Percentiles rank a stretch among this genome's conserved stretches.
Evolutionary conservation across 108 stramenopile species (phyloP).

Genomic region (Discostella pseudostelligera): DNA sequence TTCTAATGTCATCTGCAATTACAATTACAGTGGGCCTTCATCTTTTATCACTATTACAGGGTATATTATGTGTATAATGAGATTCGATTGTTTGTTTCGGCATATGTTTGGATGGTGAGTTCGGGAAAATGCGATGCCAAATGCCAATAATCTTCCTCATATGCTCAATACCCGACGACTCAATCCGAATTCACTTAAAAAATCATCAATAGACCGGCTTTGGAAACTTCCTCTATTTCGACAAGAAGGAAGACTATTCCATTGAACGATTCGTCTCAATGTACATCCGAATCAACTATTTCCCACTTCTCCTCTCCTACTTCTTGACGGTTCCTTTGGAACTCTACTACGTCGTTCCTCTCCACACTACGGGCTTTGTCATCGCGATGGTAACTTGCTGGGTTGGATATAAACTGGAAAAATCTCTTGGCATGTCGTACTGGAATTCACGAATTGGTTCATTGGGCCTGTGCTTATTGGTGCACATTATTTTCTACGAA

Average conservation of each 20-base stretch:
- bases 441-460: slow-evolving; percentile 49
- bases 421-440: slow-evolving; percentile 34
- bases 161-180: not conserved
- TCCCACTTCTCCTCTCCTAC: slow-evolving; percentile 79
- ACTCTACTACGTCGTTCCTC: slow-evolving; percentile 93
- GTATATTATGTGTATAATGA: slow-evolving; percentile 89
- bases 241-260: slow-evolving; percentile 87
- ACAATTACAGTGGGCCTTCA: slow-evolving; percentile 54
- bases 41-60: slow-evolving; percentile 92
- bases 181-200: not conserved
- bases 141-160: not conserved
- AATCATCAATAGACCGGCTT: slow-evolving; percentile 73
- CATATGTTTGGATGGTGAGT: slow-evolving; percentile 85
- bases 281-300: slow-evolving; percentile 92
- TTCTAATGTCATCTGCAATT: not conserved
- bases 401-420: slow-evolving; percentile 37
- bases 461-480: slow-evolving; percentile 47
- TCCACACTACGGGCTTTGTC: slow-evolving; percentile 84
- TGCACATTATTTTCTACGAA: slow-evolving; percentile 66
- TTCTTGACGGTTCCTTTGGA: slow-evolving; percentile 78
- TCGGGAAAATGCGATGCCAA: too few relatives aligned
- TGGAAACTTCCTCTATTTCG: slow-evolving; percentile 91
- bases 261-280: slow-evolving; percentile 86
- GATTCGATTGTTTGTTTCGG: slow-evolving; percentile 91
- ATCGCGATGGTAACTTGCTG: slow-evolving; percentile 70